Evolutionary conservation across 2,329 filamentous ascomycete species (phyloP).

Genomic region (Herpotrichia juniperi): DNA sequence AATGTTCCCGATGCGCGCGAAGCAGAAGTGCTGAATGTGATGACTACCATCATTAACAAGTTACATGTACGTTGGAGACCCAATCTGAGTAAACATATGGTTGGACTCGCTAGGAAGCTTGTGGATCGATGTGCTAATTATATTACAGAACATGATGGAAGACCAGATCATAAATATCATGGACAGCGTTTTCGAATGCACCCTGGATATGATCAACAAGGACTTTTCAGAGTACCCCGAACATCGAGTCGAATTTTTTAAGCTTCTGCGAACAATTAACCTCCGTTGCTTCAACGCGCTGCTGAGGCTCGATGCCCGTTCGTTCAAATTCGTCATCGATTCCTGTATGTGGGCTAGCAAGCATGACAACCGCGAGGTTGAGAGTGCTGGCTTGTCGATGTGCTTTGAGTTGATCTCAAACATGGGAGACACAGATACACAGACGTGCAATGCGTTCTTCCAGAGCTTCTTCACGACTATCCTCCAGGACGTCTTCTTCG

Average conservation of each 20-base stretch:
- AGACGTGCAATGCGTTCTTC: constrained; percentile 94
- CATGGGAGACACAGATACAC: constrained; percentile 87
- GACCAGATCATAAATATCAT: constrained; percentile 97
- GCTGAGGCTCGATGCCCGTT: constrained; percentile 89
- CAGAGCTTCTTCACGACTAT: constrained; percentile 96
- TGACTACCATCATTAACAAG: constrained; percentile 97
- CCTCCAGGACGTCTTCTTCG: constrained; percentile 97
- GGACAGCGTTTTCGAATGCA: constrained; percentile 98
- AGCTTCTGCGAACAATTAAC: constrained; percentile 93
- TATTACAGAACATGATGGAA: constrained; percentile 83
- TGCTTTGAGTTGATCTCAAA: constrained; percentile 97
- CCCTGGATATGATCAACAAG: constrained; percentile 99
- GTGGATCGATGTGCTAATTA: constrained; percentile 24
- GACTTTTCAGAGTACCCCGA: constrained; percentile 99
- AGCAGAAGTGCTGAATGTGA: constrained; percentile 94
- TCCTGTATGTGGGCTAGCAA: constrained; percentile 99
- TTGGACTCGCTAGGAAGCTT: constrained; percentile 33
- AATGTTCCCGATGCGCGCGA: constrained; percentile 96
- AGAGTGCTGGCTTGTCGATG: constrained; percentile 96
- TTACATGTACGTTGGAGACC: constrained; percentile 80
- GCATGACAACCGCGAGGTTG: constrained; percentile 97
- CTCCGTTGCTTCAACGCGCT: constrained; percentile 95
- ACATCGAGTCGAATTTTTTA: constrained; percentile 99
- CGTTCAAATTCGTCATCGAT: constrained; percentile 99
- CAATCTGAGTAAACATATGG: constrained; percentile 58